Conservation (phyloP, 2,329 filamentous ascomycete species). For the Fusarium denticulatum region DNA sequence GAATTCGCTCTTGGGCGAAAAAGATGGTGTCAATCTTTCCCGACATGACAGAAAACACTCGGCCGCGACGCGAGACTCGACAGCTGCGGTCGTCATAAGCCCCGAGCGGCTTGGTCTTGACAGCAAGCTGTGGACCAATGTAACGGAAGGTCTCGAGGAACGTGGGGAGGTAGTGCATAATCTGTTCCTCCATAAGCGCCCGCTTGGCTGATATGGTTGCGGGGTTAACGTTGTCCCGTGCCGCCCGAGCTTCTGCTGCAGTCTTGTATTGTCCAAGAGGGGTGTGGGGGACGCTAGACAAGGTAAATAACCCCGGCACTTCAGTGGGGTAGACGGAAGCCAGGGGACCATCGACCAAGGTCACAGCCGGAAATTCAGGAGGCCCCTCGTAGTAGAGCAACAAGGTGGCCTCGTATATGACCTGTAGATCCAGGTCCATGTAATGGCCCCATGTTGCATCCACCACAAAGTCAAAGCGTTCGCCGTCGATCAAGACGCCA, state of each 20-base stretch:
- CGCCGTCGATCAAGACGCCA: background rate
- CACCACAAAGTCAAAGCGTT: background rate
- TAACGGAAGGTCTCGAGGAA: background rate
- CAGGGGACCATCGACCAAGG: slow-evolving; percentile 1
- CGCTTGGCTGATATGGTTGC: background rate
- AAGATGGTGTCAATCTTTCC: slow-evolving; percentile 13
- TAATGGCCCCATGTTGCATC: slow-evolving; percentile 1
- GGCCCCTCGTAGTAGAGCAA: slow-evolving; percentile 2
- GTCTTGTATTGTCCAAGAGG: slow-evolving; percentile 1
- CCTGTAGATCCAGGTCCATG: background rate
- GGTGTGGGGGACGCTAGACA: slow-evolving; percentile 10
- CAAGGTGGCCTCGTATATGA: background rate
- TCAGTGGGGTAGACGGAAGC: slow-evolving; percentile 1
- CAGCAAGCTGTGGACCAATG: background rate
- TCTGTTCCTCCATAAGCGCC: background rate
- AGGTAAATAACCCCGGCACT: background rate
- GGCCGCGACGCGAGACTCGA: background rate
- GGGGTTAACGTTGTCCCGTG: background rate
- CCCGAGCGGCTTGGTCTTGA: background rate
- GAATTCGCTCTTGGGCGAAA: background rate
- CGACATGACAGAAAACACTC: slow-evolving; percentile 1
- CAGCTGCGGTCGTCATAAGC: slow-evolving; percentile 7
- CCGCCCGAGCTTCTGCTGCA: background rate
- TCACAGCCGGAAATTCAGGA: background rate
- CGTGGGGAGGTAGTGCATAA: background rate